Base-by-base conservation (phyloP, 768 basidiomycete genomes). In the Leucogyrophana mollusca region DNA sequence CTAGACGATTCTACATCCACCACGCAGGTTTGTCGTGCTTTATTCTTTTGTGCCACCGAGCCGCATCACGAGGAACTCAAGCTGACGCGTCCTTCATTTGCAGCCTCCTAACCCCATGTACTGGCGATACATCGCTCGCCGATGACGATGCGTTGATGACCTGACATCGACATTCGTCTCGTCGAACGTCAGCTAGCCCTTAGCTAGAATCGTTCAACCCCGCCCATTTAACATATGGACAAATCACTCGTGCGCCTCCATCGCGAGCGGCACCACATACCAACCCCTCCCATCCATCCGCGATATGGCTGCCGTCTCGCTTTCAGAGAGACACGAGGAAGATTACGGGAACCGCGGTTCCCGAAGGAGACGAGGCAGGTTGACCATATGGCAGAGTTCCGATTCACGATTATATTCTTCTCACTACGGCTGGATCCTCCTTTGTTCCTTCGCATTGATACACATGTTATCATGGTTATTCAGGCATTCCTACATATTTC, bases 1-100 rank as follows among this genome's bases (percentile, higher is more conserved):
- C 21, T 46, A 87, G 85, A 87, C 67, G 68, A 80, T 43, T 83
- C 85, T 9, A 78, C 76, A 5, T 71, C 74, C 0, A 72, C 74
- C 38, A 82, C 81, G 14, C 46, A 59, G 51, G 65, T 65, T 57
- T 46, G 60, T 54, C n/a, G 11, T 23, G 14, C 20, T 39, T 3
- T 14, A 43, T 36, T 9, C 35, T 16, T 30, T 34, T 50, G 40
- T 50, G 42, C 45, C 40, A 9, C 16, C 8, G 9, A 21, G 30
- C 20, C 17, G 16, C 24, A 3, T 5, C 30, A n/a, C n/a, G 30
- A 9, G 8, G 27, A 30, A 30, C 13, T 30, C 13, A 30, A 30
- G 34, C 35, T 30, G 25, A 23, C n/a, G 14, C 38, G 42, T 58
- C 39, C 42, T 32, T 43, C 17, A 14, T 46, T 34, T 14, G 27